Base-by-base conservation (phyloP, 345 rosid genomes). In the Erysimum cheiranthoides region DNA sequence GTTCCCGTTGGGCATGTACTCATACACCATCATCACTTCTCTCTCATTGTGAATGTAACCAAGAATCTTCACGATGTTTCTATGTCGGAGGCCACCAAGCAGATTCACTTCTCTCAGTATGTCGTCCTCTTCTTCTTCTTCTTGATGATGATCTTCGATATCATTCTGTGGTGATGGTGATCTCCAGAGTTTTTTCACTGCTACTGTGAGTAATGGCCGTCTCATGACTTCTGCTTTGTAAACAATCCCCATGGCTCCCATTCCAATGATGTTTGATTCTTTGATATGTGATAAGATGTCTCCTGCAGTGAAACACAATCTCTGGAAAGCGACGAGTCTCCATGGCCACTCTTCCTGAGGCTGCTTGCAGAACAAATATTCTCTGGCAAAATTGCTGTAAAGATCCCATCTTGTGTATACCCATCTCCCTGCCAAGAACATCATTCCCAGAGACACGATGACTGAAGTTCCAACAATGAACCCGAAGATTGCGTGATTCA, bases 171-270 rank as follows among this genome's bases (percentile, higher is more conserved):
- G 74, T 76, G 75, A 75, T 14, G 84, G 78, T 17, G 92, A 73
- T 77, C 92, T 86, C 97, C 98, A 91, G 7, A 93, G 92, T 85
- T 93, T 93, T 84, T 93, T 93, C 8, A 93, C 90, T 4, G 98
- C 97, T 58, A 91, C 96, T 2, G 77, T 76, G n/a, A 70, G 79
- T 16, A 79, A 82, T 2, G 95, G 93, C 1, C 82, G 56, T 47
- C 87, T 61, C 76, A 85, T 82, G 53, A 86, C 80, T 80, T 90
- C 97, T 46, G 98, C 98, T 85, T 87, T 91, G 86, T 93, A 91
- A 51, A 93, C 98, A 42, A 91, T 78, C 35, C 97, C 98, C 6
- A 92, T 85, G n/a, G 95, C 98, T 10, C 98, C 97, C 93, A 89
- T 91, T 75, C 97, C 96, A 0, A 93, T 80, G 66, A 93, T 78